Evolutionary conservation across 331 rosid species (phyloP), one percentile per base, ranked within the genome.

Genomic region (Erythrophleum ivorense): DNA sequence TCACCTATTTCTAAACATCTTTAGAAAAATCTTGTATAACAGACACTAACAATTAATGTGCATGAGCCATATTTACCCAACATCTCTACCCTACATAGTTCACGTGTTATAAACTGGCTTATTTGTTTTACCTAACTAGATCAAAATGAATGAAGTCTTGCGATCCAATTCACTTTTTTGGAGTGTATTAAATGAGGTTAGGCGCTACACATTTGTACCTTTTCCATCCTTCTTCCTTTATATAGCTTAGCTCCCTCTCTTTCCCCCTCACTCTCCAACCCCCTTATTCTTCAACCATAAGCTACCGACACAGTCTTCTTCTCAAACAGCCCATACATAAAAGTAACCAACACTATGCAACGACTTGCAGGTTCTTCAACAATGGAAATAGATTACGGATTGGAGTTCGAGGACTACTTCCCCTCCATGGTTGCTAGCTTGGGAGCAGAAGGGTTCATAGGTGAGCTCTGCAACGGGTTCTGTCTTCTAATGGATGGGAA

Each of bases 401-500:
- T 83, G 3, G 89, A 90, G 15, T 92, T 92, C 58, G 91, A 90
- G 85, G 97, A 92, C 77, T 83, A 71, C 71, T 92, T 92, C 66
- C 97, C 97, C 0, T 88, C 97, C 60, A 90, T 92, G 97, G 62
- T 92, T 0, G 79, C 86, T 3, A 59, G 84, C 13, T 7, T 94
- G 43, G 98, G 98, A 0, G 87, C 86, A 2, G 96, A 94, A 73
- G 92, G 90, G 71, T 93, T 94, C 76, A 81, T 94, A 1, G 85
- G 85, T 9, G 98, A 92, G 83, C 94, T 94, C 38, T 87, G 92
- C 86, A 82, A 70, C 19, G 97, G 97, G 33, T 92, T 94, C 72
- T 75, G 87, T 11, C n/a, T 92, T 78, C 88, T 94, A 58, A 92
- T 92, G 97, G 98, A 94, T 55, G 89, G 79, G 45, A 87, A 88